Evolutionary conservation across 164 flowering plant genomes (phyloP), one percentile per base, ranked within the genome.

Genomic region (Tetracentron sinense): DNA sequence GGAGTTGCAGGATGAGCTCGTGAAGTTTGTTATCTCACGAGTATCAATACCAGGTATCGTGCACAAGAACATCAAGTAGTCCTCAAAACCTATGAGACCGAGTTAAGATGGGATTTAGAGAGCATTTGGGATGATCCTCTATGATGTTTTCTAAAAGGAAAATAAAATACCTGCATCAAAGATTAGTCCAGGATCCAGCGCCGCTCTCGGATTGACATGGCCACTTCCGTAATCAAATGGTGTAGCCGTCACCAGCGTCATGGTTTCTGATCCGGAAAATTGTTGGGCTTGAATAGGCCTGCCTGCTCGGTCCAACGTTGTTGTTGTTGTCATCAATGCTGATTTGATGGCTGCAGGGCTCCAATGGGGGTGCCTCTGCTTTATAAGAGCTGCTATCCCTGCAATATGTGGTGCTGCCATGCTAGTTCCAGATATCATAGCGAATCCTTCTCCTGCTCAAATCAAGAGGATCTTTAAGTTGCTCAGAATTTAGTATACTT

Each of bases 351-450:
- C 97, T 42, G 97, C 86, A 46, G 97, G 96, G 68, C 97, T 89
- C 97, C 97, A 92, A 7, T 67, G 75, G 30, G 92, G 97, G 72
- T 92, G 91, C 75, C 82, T 88, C 82, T 88, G 96, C 85, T 95
- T 89, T 66, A 95, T 63, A 44, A 95, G 97, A 42, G 99, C 97
- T 42, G 97, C 99, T 66, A 95, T 89, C 26, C 99, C 99, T 6
- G 97, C 84, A 65, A 95, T 87, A 70, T 95, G 99, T 54, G 99
- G 99, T 23, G 96, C 94, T 58, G 97, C 97, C 99, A 95, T 95
- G 81, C 97, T 91, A 21, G 99, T 95, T 62, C 99, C 99, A 65
- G 97, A 95, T 60, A 92, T 74, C 92, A 95, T 78, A 22, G 99
- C 99, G 76, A 94, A 94, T 54, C 75, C 83, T 74, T 89, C 97